A percentile compares a stretch with the other conserved stretches of the same genome.
These are phyloP conservation scores for Bryopsis sp. DNA, from an alignment of 139 green algal genomes.

Conservation along the genomic window DNA sequence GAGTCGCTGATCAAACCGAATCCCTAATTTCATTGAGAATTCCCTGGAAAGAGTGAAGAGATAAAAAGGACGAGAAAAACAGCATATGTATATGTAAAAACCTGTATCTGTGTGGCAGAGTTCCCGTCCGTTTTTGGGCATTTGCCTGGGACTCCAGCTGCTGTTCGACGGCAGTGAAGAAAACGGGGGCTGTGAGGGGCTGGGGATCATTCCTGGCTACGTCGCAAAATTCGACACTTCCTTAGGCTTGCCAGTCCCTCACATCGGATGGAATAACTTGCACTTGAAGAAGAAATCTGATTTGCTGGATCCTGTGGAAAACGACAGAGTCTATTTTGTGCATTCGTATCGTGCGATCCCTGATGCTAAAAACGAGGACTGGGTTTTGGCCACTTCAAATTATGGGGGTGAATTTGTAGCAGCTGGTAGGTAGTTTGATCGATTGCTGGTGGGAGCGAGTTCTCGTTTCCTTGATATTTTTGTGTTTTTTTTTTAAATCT, in stretches of 20 bases:
- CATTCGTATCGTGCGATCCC: slow-evolving; percentile 84
- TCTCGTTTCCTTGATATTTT: too few relatives aligned
- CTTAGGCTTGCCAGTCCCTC: slow-evolving; percentile 79
- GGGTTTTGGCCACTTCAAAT: slow-evolving; percentile 78
- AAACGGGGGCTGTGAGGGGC: slow-evolving; percentile 80
- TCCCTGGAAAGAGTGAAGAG: slow-evolving; percentile 7
- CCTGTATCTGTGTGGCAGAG: slow-evolving; percentile 29
- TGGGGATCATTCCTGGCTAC: slow-evolving; percentile 81
- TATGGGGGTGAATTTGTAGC: slow-evolving; percentile 88
- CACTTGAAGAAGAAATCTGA: slow-evolving; percentile 28
- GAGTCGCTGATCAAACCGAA: too few relatives aligned
- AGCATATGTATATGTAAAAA: too few relatives aligned
- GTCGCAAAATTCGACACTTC: slow-evolving; percentile 63
- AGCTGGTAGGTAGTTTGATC: slow-evolving; percentile 21
- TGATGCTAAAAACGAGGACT: slow-evolving; percentile 68
- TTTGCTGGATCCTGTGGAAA: slow-evolving; percentile 52
- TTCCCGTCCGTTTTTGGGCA: slow-evolving; percentile 85
- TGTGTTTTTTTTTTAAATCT: too few relatives aligned
- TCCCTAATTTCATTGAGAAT: too few relatives aligned
- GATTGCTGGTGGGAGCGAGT: too few relatives aligned
- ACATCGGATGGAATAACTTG: slow-evolving; percentile 97
- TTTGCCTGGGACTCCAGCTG: slow-evolving; percentile 96
- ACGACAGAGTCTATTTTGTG: slow-evolving; percentile 92
- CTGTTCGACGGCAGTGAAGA: slow-evolving; percentile 97
- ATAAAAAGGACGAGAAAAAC: too few relatives aligned